Conservation (phyloP, 139 green algal species). For the Dunaliella primolecta region DNA sequence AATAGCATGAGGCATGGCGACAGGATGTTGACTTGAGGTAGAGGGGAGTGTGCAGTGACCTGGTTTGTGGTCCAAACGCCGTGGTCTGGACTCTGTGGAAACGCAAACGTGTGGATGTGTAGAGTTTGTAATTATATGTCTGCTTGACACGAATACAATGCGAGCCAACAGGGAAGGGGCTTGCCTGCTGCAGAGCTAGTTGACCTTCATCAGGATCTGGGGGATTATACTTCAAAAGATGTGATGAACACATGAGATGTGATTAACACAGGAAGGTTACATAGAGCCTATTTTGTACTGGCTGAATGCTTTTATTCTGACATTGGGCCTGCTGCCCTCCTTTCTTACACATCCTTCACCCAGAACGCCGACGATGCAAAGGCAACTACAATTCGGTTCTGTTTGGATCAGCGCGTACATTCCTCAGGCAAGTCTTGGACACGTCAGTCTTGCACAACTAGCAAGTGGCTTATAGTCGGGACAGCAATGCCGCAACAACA, state of each 20-base stretch:
- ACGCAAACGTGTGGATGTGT: not conserved
- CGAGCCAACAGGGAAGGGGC: too few species aligned
- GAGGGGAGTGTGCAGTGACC: not conserved
- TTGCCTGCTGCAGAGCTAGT: too few species aligned
- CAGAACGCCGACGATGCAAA: conserved; percentile 71
- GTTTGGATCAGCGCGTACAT: conserved; percentile 47
- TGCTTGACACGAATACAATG: too few species aligned
- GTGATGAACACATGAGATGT: too few species aligned
- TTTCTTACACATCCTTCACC: not conserved
- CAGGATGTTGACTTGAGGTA: not conserved
- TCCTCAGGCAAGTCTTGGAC: conserved; percentile 21
- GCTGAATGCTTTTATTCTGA: too few species aligned
- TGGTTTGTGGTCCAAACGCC: not conserved
- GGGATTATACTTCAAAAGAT: too few species aligned
- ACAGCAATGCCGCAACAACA: not conserved
- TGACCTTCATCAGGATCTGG: too few species aligned
- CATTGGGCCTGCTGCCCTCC: not conserved
- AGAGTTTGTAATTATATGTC: not conserved
- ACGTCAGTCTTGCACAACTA: not conserved
- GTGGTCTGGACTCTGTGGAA: not conserved
- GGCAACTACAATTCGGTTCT: conserved; percentile 51
- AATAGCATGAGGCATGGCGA: not conserved
- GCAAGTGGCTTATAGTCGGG: not conserved
- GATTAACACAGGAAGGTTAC: too few species aligned
- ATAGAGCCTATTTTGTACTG: too few species aligned